Percentiles rank a stretch among this genome's conserved stretches.
phyloP scores from a whole-genome alignment of 306 rosid species.

The Quercus variabilis region DNA sequence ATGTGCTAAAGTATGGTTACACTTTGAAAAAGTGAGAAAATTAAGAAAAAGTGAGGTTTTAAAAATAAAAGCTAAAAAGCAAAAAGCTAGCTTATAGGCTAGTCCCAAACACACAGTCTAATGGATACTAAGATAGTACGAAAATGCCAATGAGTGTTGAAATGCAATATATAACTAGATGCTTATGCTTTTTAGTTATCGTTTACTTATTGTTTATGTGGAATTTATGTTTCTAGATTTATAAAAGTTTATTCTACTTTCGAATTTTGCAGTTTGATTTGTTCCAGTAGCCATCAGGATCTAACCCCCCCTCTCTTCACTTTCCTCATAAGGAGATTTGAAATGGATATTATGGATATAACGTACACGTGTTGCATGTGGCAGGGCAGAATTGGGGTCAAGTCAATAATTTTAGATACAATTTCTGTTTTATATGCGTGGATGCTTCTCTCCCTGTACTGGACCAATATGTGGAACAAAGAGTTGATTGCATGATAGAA shows the following conservation, averaged over 20 bases:
- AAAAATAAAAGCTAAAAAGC: no score
- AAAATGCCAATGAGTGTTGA: neutral
- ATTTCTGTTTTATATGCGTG: conserved; percentile 73
- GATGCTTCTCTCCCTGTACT: conserved; percentile 76
- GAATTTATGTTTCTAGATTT: neutral
- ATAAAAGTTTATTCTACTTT: neutral
- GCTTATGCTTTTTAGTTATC: neutral
- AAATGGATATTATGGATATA: neutral
- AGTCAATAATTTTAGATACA: conserved; percentile 69
- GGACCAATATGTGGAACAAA: conserved; percentile 75
- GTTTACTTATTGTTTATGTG: neutral
- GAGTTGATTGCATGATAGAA: conserved; percentile 81
- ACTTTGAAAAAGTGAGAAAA: no score
- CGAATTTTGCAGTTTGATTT: neutral
- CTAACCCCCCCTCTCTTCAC: neutral
- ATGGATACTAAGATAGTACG: neutral
- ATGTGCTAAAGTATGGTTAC: no score
- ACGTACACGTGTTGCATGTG: conserved; percentile 34
- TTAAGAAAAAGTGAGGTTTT: no score
- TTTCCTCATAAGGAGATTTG: neutral
- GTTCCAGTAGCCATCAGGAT: neutral
- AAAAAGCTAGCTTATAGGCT: no score
- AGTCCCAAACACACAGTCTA: neutral
- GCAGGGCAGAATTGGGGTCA: conserved; percentile 99
- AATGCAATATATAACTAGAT: neutral